Conservation (phyloP, 805 yeast genomes). For the Babjeviella inositovora region DNA sequence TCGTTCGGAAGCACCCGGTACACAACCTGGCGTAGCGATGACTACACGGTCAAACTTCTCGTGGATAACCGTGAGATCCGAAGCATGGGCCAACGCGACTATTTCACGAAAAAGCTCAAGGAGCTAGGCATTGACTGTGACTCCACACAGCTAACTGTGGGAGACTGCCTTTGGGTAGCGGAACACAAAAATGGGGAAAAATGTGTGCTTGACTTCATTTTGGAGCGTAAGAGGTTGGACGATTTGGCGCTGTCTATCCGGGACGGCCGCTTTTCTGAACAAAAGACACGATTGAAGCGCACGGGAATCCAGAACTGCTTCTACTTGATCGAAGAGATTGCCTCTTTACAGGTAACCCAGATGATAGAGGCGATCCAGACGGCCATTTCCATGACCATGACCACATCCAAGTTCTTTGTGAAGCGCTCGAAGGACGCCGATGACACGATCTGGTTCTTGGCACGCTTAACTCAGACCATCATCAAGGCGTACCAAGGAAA, state of each 20-base stretch:
- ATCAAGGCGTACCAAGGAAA: conserved; percentile 16
- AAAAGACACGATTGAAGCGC: conserved; percentile 57
- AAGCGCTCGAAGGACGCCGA: conserved; percentile 58
- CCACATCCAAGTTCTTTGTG: conserved; percentile 49
- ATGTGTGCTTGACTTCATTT: conserved; percentile 64
- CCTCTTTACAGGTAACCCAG: conserved; percentile 21
- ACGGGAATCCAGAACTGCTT: conserved; percentile 53
- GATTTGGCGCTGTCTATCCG: conserved; percentile 71
- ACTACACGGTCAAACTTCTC: conserved; percentile 42
- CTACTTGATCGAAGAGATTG: conserved; percentile 70
- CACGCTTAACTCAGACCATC: conserved; percentile 28
- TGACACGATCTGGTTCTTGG: conserved; percentile 52
- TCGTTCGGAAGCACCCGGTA: conserved; percentile 12
- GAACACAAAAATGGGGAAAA: conserved; percentile 36
- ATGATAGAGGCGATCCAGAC: conserved; percentile 62
- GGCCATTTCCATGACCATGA: conserved; percentile 53
- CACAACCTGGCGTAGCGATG: conserved; percentile 44
- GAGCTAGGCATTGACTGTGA: conserved; percentile 32
- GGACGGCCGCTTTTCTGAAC: conserved; percentile 85
- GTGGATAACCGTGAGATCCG: conserved; percentile 77
- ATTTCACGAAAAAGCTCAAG: conserved; percentile 39
- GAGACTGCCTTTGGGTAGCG: conserved; percentile 89
- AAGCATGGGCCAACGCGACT: conserved; percentile 51
- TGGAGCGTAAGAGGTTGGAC: conserved; percentile 81
- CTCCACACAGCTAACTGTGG: conserved; percentile 50